phyloP scores from a whole-genome alignment of 2,329 filamentous ascomycete genomes.

The Cladosporium colombiae region DNA sequence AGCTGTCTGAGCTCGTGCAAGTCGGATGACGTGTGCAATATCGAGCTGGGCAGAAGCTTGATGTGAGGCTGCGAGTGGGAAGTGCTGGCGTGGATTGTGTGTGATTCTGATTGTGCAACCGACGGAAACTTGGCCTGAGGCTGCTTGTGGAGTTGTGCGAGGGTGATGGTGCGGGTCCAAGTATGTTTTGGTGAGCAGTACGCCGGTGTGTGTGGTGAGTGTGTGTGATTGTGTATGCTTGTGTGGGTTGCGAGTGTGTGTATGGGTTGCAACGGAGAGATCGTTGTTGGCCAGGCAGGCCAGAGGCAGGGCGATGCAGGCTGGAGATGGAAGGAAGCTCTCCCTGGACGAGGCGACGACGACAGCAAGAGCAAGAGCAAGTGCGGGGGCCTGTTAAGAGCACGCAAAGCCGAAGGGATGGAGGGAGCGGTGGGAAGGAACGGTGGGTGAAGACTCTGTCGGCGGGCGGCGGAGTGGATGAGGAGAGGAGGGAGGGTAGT shows the following conservation, averaged over 20 bases:
- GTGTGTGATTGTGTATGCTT: conserved; percentile 5
- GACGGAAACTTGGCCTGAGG: conserved; percentile 14
- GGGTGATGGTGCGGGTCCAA: conserved; percentile 16
- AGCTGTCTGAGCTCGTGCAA: background rate
- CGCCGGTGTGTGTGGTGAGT: background rate
- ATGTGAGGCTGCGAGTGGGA: background rate
- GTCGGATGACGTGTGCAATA: conserved; percentile 13
- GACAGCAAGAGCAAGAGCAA: background rate
- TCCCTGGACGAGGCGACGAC: conserved; percentile 1
- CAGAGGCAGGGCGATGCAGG: conserved; percentile 12
- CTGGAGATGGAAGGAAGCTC: conserved; percentile 8
- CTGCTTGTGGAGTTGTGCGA: conserved; percentile 16
- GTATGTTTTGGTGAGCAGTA: conserved; percentile 9
- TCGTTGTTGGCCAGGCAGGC: conserved; percentile 15
- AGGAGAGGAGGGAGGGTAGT: background rate
- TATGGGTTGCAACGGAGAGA: conserved; percentile 8
- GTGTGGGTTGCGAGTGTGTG: conserved; percentile 1
- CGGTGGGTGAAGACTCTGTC: background rate
- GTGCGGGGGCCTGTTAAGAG: conserved; percentile 5
- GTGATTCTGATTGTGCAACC: conserved; percentile 2
- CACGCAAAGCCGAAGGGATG: conserved; percentile 11
- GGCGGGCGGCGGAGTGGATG: conserved; percentile 3
- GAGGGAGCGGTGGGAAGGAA: conserved; percentile 13
- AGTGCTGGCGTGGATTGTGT: conserved; percentile 3
- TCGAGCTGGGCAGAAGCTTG: background rate